Base-by-base conservation (phyloP, 306 rosid species). In the Dryas octopetala region DNA sequence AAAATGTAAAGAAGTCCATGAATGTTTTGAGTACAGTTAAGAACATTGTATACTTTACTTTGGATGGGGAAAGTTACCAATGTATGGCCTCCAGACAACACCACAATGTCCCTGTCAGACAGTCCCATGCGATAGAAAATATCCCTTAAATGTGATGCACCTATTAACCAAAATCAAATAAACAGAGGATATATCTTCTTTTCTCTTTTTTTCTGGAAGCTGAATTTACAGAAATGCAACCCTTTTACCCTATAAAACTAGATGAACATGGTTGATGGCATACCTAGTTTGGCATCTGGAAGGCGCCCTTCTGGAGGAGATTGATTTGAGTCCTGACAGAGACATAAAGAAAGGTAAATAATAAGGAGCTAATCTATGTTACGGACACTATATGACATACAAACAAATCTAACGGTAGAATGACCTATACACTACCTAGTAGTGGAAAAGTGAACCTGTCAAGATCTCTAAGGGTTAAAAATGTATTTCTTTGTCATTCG, bases 11-110 rank as follows among this genome's bases (percentile, higher is more conserved):
- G 26, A 46, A 46, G 32, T 15, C 32, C 9, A 60, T 7, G 9
- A 4, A 19, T 44, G 3, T 6, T 11, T 16, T 44, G 15, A 44
- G 10, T 26, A 5, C 8, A 28, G 17, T 16, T 32, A 61, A 60
- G 44, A 9, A 26, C 7, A 48, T 73, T 32, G 57, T 10, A 11
- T 15, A 41, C n/a, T 60, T 71, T 63, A 4, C 4, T 14, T 48
- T 48, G 40, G 62, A 57, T 49, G 50, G 15, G 3, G 7, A 53
- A 40, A 41, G 12, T 54, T 82, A 92, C 99, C 93, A 95, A 70
- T 53, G 97, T 95, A 80, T 95, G 99, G 60, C 91, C 97, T 75
- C 99, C 99, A 9, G 99, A 92, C 4, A 95, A 84, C 5, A 78
- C 97, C 76, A 90, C 99, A 23, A 92, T 90, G 87, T 95, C 97